Conservation (phyloP, 108 stramenopile species). For the Nitzschia palea region DNA sequence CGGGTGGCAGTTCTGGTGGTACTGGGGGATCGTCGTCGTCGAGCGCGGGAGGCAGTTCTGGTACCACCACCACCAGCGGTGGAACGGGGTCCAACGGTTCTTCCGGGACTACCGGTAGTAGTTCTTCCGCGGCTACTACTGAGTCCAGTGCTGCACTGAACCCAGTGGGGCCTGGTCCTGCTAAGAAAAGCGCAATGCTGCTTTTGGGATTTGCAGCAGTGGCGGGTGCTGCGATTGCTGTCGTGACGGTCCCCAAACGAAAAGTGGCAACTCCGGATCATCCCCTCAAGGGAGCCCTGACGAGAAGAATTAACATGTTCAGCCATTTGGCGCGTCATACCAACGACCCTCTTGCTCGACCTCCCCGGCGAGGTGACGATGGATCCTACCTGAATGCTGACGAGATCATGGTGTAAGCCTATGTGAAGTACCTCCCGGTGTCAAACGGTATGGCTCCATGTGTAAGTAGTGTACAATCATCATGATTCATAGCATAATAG, state of each 20-base stretch:
- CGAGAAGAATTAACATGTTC: conserved; percentile 36
- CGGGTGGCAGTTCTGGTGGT: background rate
- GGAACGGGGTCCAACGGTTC: background rate
- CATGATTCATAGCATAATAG: no score
- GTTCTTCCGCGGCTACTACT: conserved; percentile 1
- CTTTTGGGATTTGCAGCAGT: conserved; percentile 23
- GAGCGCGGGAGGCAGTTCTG: background rate
- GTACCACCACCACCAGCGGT: conserved; percentile 2
- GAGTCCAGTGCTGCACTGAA: background rate
- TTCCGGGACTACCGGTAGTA: background rate
- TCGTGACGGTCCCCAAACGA: conserved; percentile 24
- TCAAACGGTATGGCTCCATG: no score
- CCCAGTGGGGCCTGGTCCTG: background rate
- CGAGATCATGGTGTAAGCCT: background rate
- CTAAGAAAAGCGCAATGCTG: conserved; percentile 7
- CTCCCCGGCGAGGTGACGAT: conserved; percentile 40
- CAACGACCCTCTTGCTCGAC: conserved; percentile 12
- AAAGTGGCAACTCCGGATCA: conserved; percentile 25
- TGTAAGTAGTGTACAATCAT: no score
- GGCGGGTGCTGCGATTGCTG: conserved; percentile 35
- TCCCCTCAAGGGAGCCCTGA: conserved; percentile 37
- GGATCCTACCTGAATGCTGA: conserved; percentile 42
- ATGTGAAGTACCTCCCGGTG: no score
- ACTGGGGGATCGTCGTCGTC: background rate
- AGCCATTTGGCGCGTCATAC: conserved; percentile 31